A percentile compares a stretch with the other conserved stretches of the same genome.
phyloP scores from a whole-genome alignment of 805 yeast species.

The Candida krabiensis region DNA sequence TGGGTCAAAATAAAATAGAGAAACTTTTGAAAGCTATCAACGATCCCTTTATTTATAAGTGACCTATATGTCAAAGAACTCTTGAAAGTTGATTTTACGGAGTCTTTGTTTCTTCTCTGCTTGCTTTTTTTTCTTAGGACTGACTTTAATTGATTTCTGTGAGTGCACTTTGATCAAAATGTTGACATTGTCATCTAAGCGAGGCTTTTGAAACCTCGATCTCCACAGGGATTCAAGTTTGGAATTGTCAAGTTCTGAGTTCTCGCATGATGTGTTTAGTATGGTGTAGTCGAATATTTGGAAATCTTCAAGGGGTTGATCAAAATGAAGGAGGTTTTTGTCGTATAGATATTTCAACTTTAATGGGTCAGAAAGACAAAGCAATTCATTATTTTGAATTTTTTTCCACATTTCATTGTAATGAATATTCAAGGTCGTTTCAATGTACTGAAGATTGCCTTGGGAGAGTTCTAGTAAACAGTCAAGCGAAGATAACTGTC shows the following conservation, averaged over 20 bases:
- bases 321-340: slow-evolving; percentile 1
- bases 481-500: slow-evolving; percentile 5
- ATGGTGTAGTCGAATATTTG: slow-evolving; percentile 12
- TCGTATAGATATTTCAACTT: slow-evolving; percentile 15
- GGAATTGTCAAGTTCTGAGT: background rate
- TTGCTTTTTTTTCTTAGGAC: slow-evolving; percentile 1
- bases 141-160: background rate
- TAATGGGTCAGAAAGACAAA: slow-evolving; percentile 12
- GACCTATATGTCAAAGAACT: slow-evolving; percentile 24
- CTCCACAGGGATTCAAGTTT: slow-evolving; percentile 10
- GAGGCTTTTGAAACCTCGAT: slow-evolving; percentile 4
- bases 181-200: background rate
- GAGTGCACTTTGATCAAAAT: background rate
- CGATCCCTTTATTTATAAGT: slow-evolving; percentile 53
- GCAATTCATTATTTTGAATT: background rate
- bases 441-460: slow-evolving; percentile 16
- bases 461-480: slow-evolving; percentile 3
- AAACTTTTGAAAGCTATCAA: slow-evolving; percentile 41
- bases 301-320: slow-evolving; percentile 1
- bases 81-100: slow-evolving; percentile 11
- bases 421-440: slow-evolving; percentile 5
- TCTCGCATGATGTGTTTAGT: slow-evolving; percentile 2
- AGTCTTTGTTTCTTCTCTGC: slow-evolving; percentile 8
- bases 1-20: slow-evolving; percentile 47
- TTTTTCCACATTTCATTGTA: slow-evolving; percentile 5